A percentile compares a stretch with the other conserved stretches of the same genome.
Evolutionary conservation across 164 flowering plant genomes (phyloP).

Genomic region (Echeveria elegans): DNA sequence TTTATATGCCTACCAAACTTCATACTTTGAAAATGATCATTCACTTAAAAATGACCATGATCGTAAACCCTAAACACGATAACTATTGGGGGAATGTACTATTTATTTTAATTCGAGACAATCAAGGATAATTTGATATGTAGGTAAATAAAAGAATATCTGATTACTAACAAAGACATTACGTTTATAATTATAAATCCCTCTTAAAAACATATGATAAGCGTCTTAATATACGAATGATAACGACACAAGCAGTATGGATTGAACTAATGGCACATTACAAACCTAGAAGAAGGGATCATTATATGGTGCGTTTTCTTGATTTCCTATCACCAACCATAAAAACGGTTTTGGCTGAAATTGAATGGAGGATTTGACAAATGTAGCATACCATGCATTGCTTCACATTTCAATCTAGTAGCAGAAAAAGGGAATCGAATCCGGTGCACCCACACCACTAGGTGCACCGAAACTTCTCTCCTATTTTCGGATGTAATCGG

Average conservation of each 20-base stretch:
- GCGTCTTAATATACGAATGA: not conserved
- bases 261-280: not conserved
- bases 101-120: not conserved
- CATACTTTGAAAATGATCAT: too few species aligned
- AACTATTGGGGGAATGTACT: not conserved
- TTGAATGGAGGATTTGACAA: not conserved
- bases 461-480: too few species aligned
- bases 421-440: too few species aligned
- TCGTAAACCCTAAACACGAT: too few species aligned
- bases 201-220: not conserved
- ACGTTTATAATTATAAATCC: too few species aligned
- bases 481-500: too few species aligned
- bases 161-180: not conserved
- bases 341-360: constrained; percentile 4
- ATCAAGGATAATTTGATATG: not conserved
- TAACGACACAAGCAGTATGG: not conserved
- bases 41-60: too few species aligned
- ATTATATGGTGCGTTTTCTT: not conserved
- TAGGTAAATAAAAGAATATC: not conserved
- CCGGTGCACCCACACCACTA: too few species aligned
- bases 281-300: not conserved
- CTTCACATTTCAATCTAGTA: not conserved
- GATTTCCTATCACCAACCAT: not conserved
- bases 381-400: not conserved
- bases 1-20: not conserved